Conservation (phyloP, 1,139 yeast species). For the Yamadazyma atmosphaerica region DNA sequence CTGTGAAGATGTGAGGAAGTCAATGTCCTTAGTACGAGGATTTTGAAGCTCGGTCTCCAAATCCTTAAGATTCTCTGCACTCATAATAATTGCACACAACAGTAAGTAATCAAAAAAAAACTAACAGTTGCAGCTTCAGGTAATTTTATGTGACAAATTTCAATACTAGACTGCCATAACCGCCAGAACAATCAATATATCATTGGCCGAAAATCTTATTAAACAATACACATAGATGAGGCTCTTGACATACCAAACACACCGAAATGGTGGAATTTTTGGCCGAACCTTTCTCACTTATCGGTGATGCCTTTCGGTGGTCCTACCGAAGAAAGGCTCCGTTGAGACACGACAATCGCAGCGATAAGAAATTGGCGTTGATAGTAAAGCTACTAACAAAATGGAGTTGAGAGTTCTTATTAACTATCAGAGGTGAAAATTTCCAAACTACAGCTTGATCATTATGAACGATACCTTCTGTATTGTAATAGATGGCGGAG, state of each 20-base stretch:
- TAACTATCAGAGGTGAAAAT: no score
- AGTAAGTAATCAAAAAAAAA: background rate
- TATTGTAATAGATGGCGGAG: constrained; percentile 11
- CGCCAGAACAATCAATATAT: background rate
- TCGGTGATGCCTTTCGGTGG: no score
- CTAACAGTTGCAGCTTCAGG: background rate
- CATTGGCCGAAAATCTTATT: constrained; percentile 1
- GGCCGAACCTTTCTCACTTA: constrained; percentile 1
- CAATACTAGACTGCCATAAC: background rate
- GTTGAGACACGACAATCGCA: no score
- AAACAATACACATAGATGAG: no score
- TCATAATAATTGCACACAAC: background rate
- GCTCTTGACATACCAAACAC: no score
- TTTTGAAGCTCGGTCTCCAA: constrained; percentile 9
- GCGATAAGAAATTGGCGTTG: no score
- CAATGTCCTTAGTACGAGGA: constrained; percentile 6
- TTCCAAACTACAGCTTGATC: no score
- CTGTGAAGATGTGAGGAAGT: constrained; percentile 10
- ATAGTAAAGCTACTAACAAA: no score
- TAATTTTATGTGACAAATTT: background rate
- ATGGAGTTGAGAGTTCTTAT: no score
- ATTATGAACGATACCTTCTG: background rate
- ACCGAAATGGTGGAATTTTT: constrained; percentile 2
- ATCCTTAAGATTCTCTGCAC: constrained; percentile 2
- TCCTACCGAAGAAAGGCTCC: no score